Percentiles rank a stretch among this genome's conserved stretches.
phyloP scores from a whole-genome alignment of 2,329 filamentous ascomycete genomes.

The Sarocladium oryzae region DNA sequence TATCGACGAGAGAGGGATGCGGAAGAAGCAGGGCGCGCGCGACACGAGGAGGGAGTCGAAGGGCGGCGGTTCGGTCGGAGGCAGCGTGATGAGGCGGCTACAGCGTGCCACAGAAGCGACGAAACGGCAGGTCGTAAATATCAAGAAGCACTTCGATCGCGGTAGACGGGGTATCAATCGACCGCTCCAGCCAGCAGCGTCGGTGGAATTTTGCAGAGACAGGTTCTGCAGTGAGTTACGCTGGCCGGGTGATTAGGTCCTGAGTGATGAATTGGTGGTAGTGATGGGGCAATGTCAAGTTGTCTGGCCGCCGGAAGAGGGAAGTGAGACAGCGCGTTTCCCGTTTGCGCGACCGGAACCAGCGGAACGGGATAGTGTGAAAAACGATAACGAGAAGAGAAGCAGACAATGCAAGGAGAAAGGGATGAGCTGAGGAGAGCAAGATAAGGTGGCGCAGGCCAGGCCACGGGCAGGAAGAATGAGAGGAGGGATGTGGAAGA shows the following conservation, averaged over 20 bases:
- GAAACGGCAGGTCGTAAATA: not conserved
- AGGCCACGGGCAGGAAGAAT: not conserved
- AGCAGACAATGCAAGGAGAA: not conserved
- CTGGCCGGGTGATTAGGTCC: not conserved
- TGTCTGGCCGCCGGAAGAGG: constrained; percentile 5
- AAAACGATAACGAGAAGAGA: not conserved
- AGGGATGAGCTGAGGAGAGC: not conserved
- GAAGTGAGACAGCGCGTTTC: constrained; percentile 4
- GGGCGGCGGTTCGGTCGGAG: constrained; percentile 3
- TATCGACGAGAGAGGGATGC: not conserved
- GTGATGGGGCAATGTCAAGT: not conserved
- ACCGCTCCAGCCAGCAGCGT: no score
- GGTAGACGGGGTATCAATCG: no score
- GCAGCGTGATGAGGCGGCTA: not conserved
- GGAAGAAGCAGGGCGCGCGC: not conserved
- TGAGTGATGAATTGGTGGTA: not conserved
- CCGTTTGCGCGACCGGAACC: constrained; percentile 1
- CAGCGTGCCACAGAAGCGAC: not conserved
- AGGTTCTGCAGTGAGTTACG: not conserved
- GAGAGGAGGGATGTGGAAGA: not conserved
- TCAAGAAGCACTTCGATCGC: no score
- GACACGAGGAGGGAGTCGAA: not conserved
- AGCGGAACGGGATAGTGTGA: not conserved
- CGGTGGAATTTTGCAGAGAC: not conserved
- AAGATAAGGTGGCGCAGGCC: not conserved